phyloP scores from a whole-genome alignment of 371 early-diverging fungal genomes.

The Mortierella sp. region DNA sequence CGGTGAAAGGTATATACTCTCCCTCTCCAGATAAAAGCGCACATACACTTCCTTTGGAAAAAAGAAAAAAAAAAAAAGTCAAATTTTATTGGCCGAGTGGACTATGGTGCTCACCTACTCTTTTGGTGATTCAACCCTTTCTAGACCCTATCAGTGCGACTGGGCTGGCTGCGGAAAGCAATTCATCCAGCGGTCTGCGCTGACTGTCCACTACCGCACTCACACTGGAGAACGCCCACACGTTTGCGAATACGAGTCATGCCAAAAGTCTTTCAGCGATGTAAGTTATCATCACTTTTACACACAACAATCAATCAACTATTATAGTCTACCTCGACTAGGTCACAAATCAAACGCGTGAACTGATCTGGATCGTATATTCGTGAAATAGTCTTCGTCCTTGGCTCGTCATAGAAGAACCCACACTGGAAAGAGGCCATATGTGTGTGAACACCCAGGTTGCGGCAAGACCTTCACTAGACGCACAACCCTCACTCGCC shows the following conservation, averaged over 20 bases:
- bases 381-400: constrained; percentile 43
- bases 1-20: constrained; percentile 62
- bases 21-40: not conserved
- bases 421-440: constrained; percentile 60
- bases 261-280: constrained; percentile 71
- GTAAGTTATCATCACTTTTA: constrained; percentile 57
- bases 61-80: too few species aligned
- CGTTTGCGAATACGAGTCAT: constrained; percentile 69
- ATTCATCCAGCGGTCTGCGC: constrained; percentile 84
- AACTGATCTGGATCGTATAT: constrained; percentile 12
- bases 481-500: constrained; percentile 76
- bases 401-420: constrained; percentile 59
- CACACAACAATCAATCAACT: too few species aligned
- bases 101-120: not conserved
- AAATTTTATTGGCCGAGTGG: not conserved
- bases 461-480: constrained; percentile 64
- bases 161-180: constrained; percentile 79
- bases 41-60: too few species aligned
- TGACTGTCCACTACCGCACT: constrained; percentile 83
- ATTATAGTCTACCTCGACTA: too few species aligned
- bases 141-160: constrained; percentile 75
- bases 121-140: not conserved
- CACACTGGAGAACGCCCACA: constrained; percentile 86
- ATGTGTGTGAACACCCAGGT: constrained; percentile 62
- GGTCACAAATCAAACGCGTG: not conserved